phyloP scores from a whole-genome alignment of 2,329 filamentous ascomycete genomes.

The Trichoderma hamatum region DNA sequence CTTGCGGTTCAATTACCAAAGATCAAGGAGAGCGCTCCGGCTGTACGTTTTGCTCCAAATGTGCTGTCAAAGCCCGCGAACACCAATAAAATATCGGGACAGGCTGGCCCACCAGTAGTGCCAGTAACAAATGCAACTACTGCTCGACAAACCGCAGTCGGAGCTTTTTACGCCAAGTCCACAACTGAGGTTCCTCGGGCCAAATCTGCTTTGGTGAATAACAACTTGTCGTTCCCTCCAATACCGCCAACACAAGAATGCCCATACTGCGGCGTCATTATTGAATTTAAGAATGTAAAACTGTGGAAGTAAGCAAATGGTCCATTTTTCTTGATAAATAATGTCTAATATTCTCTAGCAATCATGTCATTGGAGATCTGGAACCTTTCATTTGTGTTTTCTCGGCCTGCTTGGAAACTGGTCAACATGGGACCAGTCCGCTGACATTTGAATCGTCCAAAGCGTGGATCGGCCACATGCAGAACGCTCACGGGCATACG shows the following conservation, averaged over 20 bases:
- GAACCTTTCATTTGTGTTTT: slow-evolving; percentile 6
- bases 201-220: background rate
- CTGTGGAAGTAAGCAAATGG: slow-evolving; percentile 7
- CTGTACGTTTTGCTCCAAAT: background rate
- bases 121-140: slow-evolving; percentile 10
- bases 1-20: background rate
- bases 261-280: slow-evolving; percentile 10
- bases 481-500: slow-evolving; percentile 1
- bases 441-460: slow-evolving; percentile 2
- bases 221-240: slow-evolving; percentile 5
- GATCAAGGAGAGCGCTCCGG: background rate
- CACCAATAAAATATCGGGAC: background rate
- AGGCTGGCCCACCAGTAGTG: background rate
- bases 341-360: background rate
- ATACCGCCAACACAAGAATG: slow-evolving; percentile 2
- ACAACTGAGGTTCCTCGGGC: slow-evolving; percentile 9
- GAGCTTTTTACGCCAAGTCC: background rate
- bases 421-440: background rate
- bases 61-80: background rate
- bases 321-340: background rate
- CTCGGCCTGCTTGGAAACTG: background rate
- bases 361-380: slow-evolving; percentile 15
- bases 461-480: slow-evolving; percentile 19
- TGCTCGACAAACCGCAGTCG: slow-evolving; percentile 1
- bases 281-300: background rate